These are phyloP conservation scores for Diddensiella santjacobensis DNA, from an alignment of 805 yeast species.

Conservation along the genomic window DNA sequence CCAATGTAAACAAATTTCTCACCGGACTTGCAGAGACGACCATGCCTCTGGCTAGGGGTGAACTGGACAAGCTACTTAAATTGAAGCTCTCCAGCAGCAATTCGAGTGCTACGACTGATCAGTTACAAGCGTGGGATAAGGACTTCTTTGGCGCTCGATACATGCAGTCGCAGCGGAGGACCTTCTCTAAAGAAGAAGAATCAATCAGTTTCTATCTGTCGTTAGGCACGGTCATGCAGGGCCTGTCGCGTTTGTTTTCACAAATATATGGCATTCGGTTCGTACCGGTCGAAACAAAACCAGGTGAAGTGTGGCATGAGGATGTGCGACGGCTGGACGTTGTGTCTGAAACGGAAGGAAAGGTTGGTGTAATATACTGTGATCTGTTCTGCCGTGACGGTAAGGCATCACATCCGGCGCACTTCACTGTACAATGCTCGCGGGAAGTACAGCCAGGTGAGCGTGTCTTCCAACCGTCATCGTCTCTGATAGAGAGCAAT, in stretches of 20 bases:
- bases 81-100: slow-evolving; percentile 31
- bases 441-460: slow-evolving; percentile 49
- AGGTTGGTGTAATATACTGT: slow-evolving; percentile 79
- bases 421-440: slow-evolving; percentile 94
- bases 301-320: slow-evolving; percentile 84
- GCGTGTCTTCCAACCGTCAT: slow-evolving; percentile 17
- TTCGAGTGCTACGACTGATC: slow-evolving; percentile 30
- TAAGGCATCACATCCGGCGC: slow-evolving; percentile 84
- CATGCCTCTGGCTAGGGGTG: slow-evolving; percentile 53
- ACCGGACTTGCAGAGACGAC: slow-evolving; percentile 51
- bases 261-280: slow-evolving; percentile 73
- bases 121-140: slow-evolving; percentile 85
- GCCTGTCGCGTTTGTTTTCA: slow-evolving; percentile 67
- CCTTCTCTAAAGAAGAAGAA: slow-evolving; percentile 37
- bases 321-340: slow-evolving; percentile 83
- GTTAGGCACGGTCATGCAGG: slow-evolving; percentile 80
- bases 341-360: slow-evolving; percentile 55
- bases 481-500: slow-evolving; percentile 7
- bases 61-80: slow-evolving; percentile 42
- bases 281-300: slow-evolving; percentile 55
- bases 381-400: slow-evolving; percentile 79
- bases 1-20: slow-evolving; percentile 68
- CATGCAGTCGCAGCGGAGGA: slow-evolving; percentile 28
- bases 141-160: slow-evolving; percentile 52
- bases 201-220: slow-evolving; percentile 68